Percentiles rank a stretch among this genome's conserved stretches.
phyloP scores from a whole-genome alignment of 2,329 filamentous ascomycete genomes.

The Colletotrichum phormii region DNA sequence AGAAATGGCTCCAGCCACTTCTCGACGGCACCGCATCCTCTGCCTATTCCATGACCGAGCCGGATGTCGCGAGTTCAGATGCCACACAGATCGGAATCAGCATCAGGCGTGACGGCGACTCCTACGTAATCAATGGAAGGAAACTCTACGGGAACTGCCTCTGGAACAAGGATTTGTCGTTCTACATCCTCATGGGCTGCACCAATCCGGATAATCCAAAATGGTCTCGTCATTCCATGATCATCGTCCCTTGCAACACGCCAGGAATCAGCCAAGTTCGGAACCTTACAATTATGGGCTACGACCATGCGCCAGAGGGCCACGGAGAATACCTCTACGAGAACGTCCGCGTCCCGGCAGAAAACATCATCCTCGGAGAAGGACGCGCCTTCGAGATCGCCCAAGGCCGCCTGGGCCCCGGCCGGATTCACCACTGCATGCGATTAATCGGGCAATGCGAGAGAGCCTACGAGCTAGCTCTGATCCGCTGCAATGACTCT shows the following conservation, averaged over 20 bases:
- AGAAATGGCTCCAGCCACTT: slow-evolving; percentile 82
- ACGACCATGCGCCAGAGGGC: slow-evolving; percentile 77
- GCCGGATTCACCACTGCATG: background rate
- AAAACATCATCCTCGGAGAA: background rate
- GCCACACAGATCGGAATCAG: slow-evolving; percentile 91
- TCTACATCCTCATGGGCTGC: slow-evolving; percentile 98
- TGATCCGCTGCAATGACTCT: background rate
- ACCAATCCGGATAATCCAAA: slow-evolving; percentile 79
- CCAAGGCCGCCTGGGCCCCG: background rate
- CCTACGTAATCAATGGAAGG: slow-evolving; percentile 90
- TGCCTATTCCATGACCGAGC: slow-evolving; percentile 95
- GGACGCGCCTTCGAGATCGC: background rate
- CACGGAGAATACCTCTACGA: background rate
- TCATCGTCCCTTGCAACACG: slow-evolving; percentile 84
- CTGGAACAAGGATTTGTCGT: slow-evolving; percentile 55
- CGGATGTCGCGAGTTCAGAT: slow-evolving; percentile 87
- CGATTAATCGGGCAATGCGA: background rate
- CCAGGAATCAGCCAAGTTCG: slow-evolving; percentile 92
- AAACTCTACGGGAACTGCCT: slow-evolving; percentile 37
- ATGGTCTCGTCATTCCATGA: slow-evolving; percentile 92
- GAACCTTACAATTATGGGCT: slow-evolving; percentile 94
- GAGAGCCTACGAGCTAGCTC: background rate
- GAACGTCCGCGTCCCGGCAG: background rate
- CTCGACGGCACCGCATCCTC: slow-evolving; percentile 88
- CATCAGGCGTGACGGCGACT: slow-evolving; percentile 84